Base-by-base conservation (phyloP, 192 early-diverging fungal species). In the Gamsiella multidivaricata region DNA sequence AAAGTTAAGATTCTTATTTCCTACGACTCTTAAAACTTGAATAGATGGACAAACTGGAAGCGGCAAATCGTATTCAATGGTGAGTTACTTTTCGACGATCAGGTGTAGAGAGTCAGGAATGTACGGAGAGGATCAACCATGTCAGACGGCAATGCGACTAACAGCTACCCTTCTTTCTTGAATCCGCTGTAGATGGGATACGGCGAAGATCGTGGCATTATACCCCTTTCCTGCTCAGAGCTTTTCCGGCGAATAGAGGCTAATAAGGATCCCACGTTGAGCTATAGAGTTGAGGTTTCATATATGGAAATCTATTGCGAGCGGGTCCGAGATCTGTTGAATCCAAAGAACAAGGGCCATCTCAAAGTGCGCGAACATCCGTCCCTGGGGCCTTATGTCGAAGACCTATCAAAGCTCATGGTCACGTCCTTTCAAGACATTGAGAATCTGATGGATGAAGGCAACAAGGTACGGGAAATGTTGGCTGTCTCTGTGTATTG, bases 301-400 rank as follows among this genome's bases (percentile, higher is more conserved):
- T 98, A 97, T 72, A 85, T 97, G 65, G 97, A 98, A 74, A 95
- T 97, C 25, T 95, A 96, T 76, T 93, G 92, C 66, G 94, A 96
- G 74, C 83, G 86, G 14, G 94, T 96, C 20, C 86, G 90, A 3
- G 94, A 96, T 84, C 70, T 95, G 32, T 80, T 95, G 7, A 93
- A 92, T 53, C 92, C 92, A 25, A 88, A 86, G 60, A 86, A 91
- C 34, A 83, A 88, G 15, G 87, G 85, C 23, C 88, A 88, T 47
- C 83, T 95, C 45, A 89, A 91, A 60, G 92, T 98, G 2, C 87
- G 93, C 34, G 92, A 94, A 76, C 92, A 93, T 82, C 94, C 93
- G 2, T 83, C 85, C 14, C 69, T 91, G 5, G 92, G 91, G 4
- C 94, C 95, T 0, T 98, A 97, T 58, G 95, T 97, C 45, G 96